Evolutionary conservation across 352 stramenopile species (phyloP), one percentile per base, ranked within the genome.

Genomic region (Thraustochytrium sp.): DNA sequence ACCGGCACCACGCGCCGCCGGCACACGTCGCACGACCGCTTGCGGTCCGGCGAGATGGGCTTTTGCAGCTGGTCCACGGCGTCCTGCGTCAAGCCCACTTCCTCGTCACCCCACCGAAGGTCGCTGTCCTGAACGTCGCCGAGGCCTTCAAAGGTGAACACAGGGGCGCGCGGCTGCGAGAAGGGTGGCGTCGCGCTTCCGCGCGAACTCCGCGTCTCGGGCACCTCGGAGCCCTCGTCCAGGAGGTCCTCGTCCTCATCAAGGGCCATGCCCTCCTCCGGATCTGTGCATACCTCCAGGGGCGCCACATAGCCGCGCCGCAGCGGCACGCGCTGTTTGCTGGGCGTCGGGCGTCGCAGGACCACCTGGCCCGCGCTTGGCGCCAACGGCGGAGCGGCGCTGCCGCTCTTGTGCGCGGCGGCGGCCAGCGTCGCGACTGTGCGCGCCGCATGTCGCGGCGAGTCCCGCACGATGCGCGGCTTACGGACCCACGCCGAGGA

Each of bases 401-500:
- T n/a, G n/a, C 59, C 46, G 0, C 46, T 55, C 13, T 49, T 18
- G 42, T 11, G 18, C 23, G 2, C 16, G 13, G 13, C 26, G 16
- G 55, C 55, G 13, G 13, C 16, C 2, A 13, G 26, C 13, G 13
- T 29, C 34, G 55, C 1, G 2, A 65, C 26, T 65, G 55, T 65
- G 34, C 55, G 13, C 13, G 18, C 21, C 59, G 16, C n/a, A n/a
- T n/a, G n/a, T 29, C 40, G 59, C 36, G 59, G 59, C 42, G 40
- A 49, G 3, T 75, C 62, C 8, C n/a, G 48, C 23, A 75, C 62
- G 44, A 75, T 75, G 2, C 29, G 21, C 5, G 62, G 62, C 62
- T 72, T 84, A 21, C 31, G 48, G 18, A 56, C 56, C 78, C 63
- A 85, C n/a, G 78, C 78, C 31, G 46, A 64, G n/a, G 75, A 59